Evolutionary conservation across 148 eudicot genomes (phyloP).

Genomic region (Camellia lanceoleosa): DNA sequence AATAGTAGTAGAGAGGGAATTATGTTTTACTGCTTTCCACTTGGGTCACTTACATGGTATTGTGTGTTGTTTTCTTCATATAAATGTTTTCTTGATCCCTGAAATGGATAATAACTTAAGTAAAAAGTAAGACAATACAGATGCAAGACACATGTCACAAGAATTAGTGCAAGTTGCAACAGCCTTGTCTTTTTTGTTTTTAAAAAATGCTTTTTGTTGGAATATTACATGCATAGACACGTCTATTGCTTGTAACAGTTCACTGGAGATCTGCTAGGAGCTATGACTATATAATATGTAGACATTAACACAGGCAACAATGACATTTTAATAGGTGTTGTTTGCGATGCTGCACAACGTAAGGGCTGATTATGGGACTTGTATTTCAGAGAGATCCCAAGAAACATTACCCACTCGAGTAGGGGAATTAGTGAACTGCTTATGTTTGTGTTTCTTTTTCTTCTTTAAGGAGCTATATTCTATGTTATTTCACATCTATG

Average conservation of each 20-base stretch:
- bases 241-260: neutral
- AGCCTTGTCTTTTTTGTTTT: neutral
- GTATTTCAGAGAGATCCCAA: neutral
- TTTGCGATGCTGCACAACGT: too few relatives aligned
- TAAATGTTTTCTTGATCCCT: neutral
- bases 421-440: too few relatives aligned
- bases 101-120: neutral
- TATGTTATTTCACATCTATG: too few relatives aligned
- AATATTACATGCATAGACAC: neutral
- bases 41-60: neutral
- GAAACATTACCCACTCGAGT: too few relatives aligned
- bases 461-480: too few relatives aligned
- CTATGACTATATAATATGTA: neutral
- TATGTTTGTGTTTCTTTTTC: too few relatives aligned
- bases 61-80: neutral
- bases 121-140: too few relatives aligned
- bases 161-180: neutral
- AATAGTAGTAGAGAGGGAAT: neutral
- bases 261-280: neutral
- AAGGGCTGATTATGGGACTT: neutral
- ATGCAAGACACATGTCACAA: neutral
- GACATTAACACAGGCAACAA: neutral
- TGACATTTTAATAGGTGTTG: neutral
- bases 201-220: neutral
- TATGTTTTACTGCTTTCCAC: neutral